phyloP scores from a whole-genome alignment of 2,329 filamentous ascomycete genomes.

The Trichocomaceae sp. region DNA sequence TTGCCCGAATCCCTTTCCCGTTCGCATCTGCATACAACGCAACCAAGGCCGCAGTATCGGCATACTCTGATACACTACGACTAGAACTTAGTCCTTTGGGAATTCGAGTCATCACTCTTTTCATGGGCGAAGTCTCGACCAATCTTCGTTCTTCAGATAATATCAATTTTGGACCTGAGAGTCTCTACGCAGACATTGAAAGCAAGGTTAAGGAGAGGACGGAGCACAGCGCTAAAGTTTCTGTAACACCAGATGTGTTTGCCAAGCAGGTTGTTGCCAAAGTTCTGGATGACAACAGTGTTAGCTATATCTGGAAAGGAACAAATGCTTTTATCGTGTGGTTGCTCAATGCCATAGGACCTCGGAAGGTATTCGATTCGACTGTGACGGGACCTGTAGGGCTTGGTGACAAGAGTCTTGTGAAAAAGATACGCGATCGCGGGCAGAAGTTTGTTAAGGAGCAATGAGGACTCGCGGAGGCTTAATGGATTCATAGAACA shows the following conservation, averaged over 20 bases:
- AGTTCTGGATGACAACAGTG: not conserved
- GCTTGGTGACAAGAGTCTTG: not conserved
- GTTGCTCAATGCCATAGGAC: constrained; percentile 3
- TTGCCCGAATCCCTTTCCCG: constrained; percentile 3
- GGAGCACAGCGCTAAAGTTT: constrained; percentile 1
- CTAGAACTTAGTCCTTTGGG: constrained; percentile 4
- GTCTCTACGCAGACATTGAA: constrained; percentile 2
- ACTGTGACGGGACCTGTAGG: not conserved
- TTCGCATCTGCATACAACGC: constrained; percentile 7
- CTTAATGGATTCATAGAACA: not conserved
- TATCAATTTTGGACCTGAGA: not conserved
- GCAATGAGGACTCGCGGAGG: not conserved
- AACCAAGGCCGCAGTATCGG: constrained; percentile 7
- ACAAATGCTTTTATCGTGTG: constrained; percentile 7
- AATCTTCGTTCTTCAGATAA: constrained; percentile 1
- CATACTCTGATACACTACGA: constrained; percentile 5
- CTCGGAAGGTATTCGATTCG: constrained; percentile 6
- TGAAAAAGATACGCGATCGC: not conserved
- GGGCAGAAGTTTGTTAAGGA: not conserved
- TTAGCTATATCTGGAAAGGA: constrained; percentile 8
- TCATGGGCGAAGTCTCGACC: constrained; percentile 8
- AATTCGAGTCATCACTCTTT: constrained; percentile 1
- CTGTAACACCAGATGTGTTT: constrained; percentile 1
- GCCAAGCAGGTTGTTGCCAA: constrained; percentile 4
- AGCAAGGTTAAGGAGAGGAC: constrained; percentile 6